phyloP scores from a whole-genome alignment of 306 rosid genomes.

The Cajanus cajan region DNA sequence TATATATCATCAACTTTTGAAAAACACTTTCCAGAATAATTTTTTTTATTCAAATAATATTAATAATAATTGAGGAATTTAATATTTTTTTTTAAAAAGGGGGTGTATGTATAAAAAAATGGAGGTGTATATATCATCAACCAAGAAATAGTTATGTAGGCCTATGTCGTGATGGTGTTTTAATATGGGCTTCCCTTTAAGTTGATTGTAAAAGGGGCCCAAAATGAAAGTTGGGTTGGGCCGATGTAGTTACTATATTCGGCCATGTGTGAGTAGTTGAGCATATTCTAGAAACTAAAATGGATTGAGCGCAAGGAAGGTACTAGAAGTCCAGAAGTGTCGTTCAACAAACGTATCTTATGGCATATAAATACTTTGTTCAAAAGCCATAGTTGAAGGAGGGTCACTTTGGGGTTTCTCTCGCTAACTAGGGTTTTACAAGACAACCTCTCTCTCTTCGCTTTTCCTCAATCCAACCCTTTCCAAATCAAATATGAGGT shows the following conservation, averaged over 20 bases:
- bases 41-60: too few species aligned
- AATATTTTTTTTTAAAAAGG: too few species aligned
- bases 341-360: not conserved
- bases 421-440: constrained; percentile 54
- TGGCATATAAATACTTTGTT: constrained; percentile 4
- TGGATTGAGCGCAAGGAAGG: not conserved
- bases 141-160: too few species aligned
- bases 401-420: constrained; percentile 18
- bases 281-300: constrained; percentile 10
- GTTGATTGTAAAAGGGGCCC: not conserved
- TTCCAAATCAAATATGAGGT: constrained; percentile 46
- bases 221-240: not conserved
- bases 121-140: too few species aligned
- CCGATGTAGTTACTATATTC: not conserved
- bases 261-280: not conserved
- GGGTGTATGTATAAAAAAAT: too few species aligned
- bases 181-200: not conserved
- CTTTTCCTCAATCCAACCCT: not conserved
- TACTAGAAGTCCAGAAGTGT: constrained; percentile 21
- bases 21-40: too few species aligned
- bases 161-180: too few species aligned
- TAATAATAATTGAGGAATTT: too few species aligned
- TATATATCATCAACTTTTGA: too few species aligned
- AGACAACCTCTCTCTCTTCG: not conserved
- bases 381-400: not conserved